phyloP scores from a whole-genome alignment of 345 rosid genomes.

The Chamaenerion angustifolium region DNA sequence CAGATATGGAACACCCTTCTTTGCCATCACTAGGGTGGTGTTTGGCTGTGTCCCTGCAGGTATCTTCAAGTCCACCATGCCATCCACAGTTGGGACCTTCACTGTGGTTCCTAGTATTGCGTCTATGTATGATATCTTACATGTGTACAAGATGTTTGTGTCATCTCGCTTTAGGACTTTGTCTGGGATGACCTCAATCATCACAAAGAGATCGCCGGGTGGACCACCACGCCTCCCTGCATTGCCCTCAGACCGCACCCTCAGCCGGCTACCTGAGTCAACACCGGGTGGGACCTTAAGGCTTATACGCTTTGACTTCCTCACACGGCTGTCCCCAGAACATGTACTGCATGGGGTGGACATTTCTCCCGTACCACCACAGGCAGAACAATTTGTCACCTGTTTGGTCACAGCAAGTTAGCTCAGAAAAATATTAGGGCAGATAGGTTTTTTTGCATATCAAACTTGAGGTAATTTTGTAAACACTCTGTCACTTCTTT shows the following conservation, averaged over 20 bases:
- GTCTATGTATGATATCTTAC: constrained; percentile 80
- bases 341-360: constrained; percentile 66
- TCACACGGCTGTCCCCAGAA: constrained; percentile 84
- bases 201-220: constrained; percentile 77
- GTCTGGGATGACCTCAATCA: constrained; percentile 75
- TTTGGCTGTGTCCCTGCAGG: constrained; percentile 93
- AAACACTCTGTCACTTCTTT: too few species aligned
- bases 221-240: constrained; percentile 92
- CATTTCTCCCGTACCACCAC: constrained; percentile 72
- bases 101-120: constrained; percentile 82
- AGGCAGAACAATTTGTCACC: constrained; percentile 82
- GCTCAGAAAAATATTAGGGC: too few species aligned
- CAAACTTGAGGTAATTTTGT: too few species aligned
- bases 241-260: constrained; percentile 91
- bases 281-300: constrained; percentile 94
- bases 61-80: constrained; percentile 82
- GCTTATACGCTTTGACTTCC: constrained; percentile 80
- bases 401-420: constrained; percentile 80
- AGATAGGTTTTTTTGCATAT: too few species aligned
- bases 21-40: constrained; percentile 88
- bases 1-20: constrained; percentile 79
- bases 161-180: constrained; percentile 77
- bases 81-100: constrained; percentile 91
- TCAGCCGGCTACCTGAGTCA: constrained; percentile 83
- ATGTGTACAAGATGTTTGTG: constrained; percentile 68